phyloP scores from a whole-genome alignment of 2,329 filamentous ascomycete genomes.

The Arthroderma sp. region DNA sequence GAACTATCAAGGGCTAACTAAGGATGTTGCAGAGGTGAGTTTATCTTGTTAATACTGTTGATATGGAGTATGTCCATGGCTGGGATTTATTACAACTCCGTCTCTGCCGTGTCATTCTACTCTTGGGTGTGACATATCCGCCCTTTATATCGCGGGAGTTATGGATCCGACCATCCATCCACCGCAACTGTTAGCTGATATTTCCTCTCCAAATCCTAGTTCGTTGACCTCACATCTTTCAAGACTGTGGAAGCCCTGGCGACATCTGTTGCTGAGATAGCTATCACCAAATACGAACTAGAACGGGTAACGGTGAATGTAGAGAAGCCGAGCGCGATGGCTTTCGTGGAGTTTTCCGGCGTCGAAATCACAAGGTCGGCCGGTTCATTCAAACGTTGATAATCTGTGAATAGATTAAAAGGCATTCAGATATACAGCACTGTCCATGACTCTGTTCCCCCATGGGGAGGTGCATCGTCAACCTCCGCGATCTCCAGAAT shows the following conservation, averaged over 20 bases:
- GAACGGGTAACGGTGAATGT: conserved; percentile 34
- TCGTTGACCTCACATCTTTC: conserved; percentile 35
- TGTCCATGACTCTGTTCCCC: too few relatives aligned
- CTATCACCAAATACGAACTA: conserved; percentile 32
- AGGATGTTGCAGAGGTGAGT: conserved; percentile 27
- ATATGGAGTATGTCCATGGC: neutral
- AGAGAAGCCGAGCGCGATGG: conserved; percentile 38
- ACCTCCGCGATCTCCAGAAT: too few relatives aligned
- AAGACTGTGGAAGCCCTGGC: conserved; percentile 40
- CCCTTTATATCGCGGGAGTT: too few relatives aligned
- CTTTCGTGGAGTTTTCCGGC: conserved; percentile 35
- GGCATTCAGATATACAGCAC: too few relatives aligned
- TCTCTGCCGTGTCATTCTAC: too few relatives aligned
- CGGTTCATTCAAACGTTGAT: conserved; percentile 6
- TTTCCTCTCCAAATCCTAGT: conserved; percentile 15
- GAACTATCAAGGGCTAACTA: conserved; percentile 28
- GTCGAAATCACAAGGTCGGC: conserved; percentile 37
- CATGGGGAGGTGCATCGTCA: too few relatives aligned
- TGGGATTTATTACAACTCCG: too few relatives aligned
- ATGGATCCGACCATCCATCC: too few relatives aligned
- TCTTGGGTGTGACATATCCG: too few relatives aligned
- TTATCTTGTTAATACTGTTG: conserved; percentile 3
- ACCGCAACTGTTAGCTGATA: too few relatives aligned
- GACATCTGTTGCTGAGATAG: conserved; percentile 34
- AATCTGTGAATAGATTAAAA: too few relatives aligned